Evolutionary conservation across 139 green algal species (phyloP).

Genomic region (Coelastrella sp.): DNA sequence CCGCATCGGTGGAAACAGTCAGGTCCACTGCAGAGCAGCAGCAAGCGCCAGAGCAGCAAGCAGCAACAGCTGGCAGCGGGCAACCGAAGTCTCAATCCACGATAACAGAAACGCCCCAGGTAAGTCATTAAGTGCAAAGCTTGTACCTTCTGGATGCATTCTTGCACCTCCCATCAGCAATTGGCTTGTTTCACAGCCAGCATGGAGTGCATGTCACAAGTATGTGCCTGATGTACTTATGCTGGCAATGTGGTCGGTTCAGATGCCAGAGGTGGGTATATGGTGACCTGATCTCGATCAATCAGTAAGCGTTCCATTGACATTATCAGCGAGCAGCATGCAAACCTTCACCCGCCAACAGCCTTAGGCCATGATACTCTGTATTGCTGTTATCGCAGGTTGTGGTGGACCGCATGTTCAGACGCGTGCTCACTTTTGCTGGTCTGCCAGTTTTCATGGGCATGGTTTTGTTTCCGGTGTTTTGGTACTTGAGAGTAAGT

Average conservation of each 20-base stretch:
- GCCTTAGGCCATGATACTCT: background rate
- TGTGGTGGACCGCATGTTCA: constrained; percentile 79
- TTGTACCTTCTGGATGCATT: background rate
- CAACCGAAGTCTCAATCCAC: no score
- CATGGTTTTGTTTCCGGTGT: constrained; percentile 72
- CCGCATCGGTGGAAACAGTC: background rate
- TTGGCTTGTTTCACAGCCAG: no score
- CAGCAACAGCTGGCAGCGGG: no score
- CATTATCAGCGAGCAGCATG: background rate
- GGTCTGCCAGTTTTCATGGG: constrained; percentile 67
- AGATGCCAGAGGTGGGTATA: no score
- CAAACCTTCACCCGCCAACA: background rate
- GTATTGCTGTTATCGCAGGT: constrained; percentile 45
- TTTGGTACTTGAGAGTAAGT: constrained; percentile 78
- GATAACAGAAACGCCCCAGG: constrained; percentile 40
- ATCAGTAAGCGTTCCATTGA: background rate
- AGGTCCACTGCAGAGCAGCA: constrained; percentile 26
- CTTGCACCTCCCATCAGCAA: background rate
- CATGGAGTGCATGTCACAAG: no score
- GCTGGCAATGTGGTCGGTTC: no score
- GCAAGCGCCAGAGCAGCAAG: constrained; percentile 1
- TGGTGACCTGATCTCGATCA: no score
- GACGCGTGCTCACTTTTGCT: constrained; percentile 73
- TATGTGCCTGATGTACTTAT: no score
- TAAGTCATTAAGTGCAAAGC: no score